Base-by-base conservation (phyloP, 176 grass and related monocot species). In the Eragrostis curvula region DNA sequence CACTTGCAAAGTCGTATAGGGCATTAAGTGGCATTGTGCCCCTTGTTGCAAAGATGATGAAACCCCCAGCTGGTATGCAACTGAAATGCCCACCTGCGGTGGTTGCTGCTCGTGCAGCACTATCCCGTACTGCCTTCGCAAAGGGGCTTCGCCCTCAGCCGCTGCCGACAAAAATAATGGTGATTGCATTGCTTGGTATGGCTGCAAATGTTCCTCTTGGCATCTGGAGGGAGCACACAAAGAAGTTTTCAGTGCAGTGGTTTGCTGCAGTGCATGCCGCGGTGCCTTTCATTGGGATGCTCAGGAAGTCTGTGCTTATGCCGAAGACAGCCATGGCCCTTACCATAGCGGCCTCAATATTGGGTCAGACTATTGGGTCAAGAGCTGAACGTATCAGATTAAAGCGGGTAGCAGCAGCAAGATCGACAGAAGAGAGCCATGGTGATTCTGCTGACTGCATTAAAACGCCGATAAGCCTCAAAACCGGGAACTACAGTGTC, bases 291-390 rank as follows among this genome's bases (percentile, higher is more conserved):
- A 89, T 97, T 72, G 91, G 80, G 39, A 97, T 97, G 84, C 89
- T 97, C 24, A 94, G 94, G 81, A 97, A 97, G 51, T 97, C 89
- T n/a, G 89, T 97, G 71, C 70, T 93, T 53, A 94, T 97, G 91
- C 91, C 94, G 0, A 97, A 94, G 89, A 25, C 81, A 36, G 91
- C 91, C 44, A 94, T 97, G 94, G 87, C 82, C 65, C 90, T 94
- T 77, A 97, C 91, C 12, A 88, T 94, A 80, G 94, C 86, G 17
- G 91, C 94, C 49, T 93, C 91, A 2, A 86, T 94, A 76, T 59
- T 97, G 74, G 94, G 94, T 41, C 91, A 97, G 69, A 94, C 86
- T 45, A 87, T 97, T 41, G 94, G 94, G 13, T 93, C 94, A n/a
- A 89, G 94, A 87, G 94, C 94, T 81, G 94, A 97, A 64, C 86